A percentile compares a stretch with the other conserved stretches of the same genome.
phyloP scores from a whole-genome alignment of 805 yeast genomes.

The Starmerella lactis-condensi region DNA sequence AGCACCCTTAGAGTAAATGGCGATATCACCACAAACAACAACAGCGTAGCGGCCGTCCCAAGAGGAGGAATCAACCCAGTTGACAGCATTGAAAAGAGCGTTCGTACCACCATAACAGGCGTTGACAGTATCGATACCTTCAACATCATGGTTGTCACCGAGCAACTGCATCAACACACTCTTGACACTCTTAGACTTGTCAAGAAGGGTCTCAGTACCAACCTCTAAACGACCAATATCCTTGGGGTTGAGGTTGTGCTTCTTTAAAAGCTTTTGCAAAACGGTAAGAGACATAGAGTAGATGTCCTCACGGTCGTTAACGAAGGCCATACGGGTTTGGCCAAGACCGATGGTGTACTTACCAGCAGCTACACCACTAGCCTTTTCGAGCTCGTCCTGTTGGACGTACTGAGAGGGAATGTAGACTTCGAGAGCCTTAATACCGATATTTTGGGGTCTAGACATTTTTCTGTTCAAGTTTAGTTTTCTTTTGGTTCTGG shows the following conservation, averaged over 20 bases:
- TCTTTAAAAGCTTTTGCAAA: constrained; percentile 51
- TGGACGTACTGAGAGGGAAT: constrained; percentile 64
- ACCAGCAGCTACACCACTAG: constrained; percentile 76
- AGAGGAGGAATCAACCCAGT: constrained; percentile 87
- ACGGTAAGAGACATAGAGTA: constrained; percentile 91
- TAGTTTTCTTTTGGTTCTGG: constrained; percentile 1
- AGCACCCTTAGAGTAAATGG: constrained; percentile 88
- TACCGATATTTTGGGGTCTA: constrained; percentile 73
- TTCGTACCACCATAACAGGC: constrained; percentile 98
- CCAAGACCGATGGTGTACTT: constrained; percentile 97
- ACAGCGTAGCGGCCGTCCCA: constrained; percentile 99
- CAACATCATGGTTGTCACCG: constrained; percentile 73
- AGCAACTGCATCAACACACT: constrained; percentile 88
- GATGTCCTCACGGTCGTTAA: constrained; percentile 92
- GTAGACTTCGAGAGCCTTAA: constrained; percentile 87
- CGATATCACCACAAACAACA: constrained; percentile 95
- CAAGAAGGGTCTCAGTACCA: constrained; percentile 92
- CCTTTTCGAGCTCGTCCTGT: constrained; percentile 72
- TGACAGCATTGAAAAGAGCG: constrained; percentile 80
- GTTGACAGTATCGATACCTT: constrained; percentile 88
- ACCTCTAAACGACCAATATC: constrained; percentile 88
- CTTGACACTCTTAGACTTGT: constrained; percentile 92
- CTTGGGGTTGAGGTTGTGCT: constrained; percentile 65
- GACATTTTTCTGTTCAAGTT: constrained; percentile 10
- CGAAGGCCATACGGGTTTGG: constrained; percentile 95